Evolutionary conservation across 2,329 filamentous ascomycete species (phyloP).

Genomic region (Aureobasidium sp.): DNA sequence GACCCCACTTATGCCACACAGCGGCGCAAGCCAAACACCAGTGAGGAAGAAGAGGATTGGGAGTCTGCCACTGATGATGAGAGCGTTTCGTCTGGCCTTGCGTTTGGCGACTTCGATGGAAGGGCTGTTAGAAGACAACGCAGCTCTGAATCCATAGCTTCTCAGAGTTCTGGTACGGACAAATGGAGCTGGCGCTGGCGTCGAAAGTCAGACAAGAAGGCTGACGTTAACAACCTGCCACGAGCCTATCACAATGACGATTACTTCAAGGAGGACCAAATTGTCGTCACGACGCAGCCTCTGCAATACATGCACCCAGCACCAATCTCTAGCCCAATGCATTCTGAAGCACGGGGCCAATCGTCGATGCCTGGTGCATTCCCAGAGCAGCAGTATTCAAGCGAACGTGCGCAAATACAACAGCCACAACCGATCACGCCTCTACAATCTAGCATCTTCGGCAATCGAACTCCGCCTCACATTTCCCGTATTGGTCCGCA

Average conservation of each 20-base stretch:
- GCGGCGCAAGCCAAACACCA: constrained; percentile 16
- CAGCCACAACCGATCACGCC: constrained; percentile 75
- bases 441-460: constrained; percentile 53
- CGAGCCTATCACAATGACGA: not conserved
- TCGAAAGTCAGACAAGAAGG: constrained; percentile 37
- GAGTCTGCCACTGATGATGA: constrained; percentile 49
- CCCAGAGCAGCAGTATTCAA: constrained; percentile 30
- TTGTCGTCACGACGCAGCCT: constrained; percentile 35
- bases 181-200: constrained; percentile 57
- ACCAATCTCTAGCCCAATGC: constrained; percentile 56
- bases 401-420: constrained; percentile 62
- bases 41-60: constrained; percentile 47
- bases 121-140: constrained; percentile 30
- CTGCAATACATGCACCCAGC: constrained; percentile 60
- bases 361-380: constrained; percentile 26
- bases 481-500: constrained; percentile 34
- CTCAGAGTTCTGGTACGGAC: constrained; percentile 45
- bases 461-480: constrained; percentile 33
- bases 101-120: constrained; percentile 47
- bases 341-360: constrained; percentile 45
- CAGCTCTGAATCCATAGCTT: constrained; percentile 46
- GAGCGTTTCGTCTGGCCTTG: constrained; percentile 50
- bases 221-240: not conserved
- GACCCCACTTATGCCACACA: constrained; percentile 20
- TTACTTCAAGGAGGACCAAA: too few relatives aligned